Evolutionary conservation across 768 basidiomycete species (phyloP).

Genomic region (Tubosaeta sp.): DNA sequence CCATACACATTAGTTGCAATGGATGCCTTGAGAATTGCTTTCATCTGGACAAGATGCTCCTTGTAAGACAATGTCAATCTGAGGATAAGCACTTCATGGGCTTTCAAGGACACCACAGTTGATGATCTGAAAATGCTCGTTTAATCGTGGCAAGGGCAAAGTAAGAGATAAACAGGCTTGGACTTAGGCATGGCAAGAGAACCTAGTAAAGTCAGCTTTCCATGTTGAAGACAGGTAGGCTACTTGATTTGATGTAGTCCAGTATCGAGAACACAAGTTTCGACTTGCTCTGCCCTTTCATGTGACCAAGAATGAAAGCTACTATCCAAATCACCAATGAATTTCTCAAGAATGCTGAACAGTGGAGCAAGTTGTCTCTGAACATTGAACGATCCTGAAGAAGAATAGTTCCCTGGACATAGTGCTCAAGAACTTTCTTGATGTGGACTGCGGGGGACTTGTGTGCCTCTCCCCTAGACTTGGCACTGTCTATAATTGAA

Average conservation of each 20-base stretch:
- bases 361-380: slow-evolving; percentile 64
- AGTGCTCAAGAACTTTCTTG: slow-evolving; percentile 83
- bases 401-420: slow-evolving; percentile 73
- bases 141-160: slow-evolving; percentile 3
- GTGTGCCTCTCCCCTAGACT: slow-evolving; percentile 61
- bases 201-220: slow-evolving; percentile 75
- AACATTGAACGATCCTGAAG: slow-evolving; percentile 80
- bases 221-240: slow-evolving; percentile 66
- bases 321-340: slow-evolving; percentile 76
- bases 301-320: slow-evolving; percentile 86
- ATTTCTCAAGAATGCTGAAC: slow-evolving; percentile 73
- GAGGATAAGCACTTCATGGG: slow-evolving; percentile 93
- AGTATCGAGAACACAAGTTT: slow-evolving; percentile 83
- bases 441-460: slow-evolving; percentile 91
- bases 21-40: slow-evolving; percentile 83
- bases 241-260: slow-evolving; percentile 83
- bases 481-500: slow-evolving; percentile 79
- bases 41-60: slow-evolving; percentile 92
- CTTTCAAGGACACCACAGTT: slow-evolving; percentile 88
- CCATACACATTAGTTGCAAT: slow-evolving; percentile 88
- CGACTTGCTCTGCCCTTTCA: slow-evolving; percentile 90
- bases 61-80: slow-evolving; percentile 97
- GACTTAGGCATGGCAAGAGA: slow-evolving; percentile 84
- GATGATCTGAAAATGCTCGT: slow-evolving; percentile 60
- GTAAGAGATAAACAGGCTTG: slow-evolving; percentile 49